These are phyloP conservation scores for Avena eriantha DNA, from an alignment of 176 grass and related monocot species.

Conservation along the genomic window DNA sequence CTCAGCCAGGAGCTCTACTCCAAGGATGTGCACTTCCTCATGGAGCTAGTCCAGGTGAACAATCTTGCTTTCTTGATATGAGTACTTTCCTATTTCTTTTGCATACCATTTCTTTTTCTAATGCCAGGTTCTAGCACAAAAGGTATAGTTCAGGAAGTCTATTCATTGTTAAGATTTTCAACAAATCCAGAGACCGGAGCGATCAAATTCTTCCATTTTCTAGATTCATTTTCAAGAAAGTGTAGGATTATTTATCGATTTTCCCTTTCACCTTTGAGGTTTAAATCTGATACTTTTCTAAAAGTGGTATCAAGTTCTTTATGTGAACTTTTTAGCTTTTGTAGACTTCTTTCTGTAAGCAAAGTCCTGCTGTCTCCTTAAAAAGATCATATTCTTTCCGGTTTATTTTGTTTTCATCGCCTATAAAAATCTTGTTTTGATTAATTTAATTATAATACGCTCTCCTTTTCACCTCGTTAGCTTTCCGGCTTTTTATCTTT, in stretches of 20 bases:
- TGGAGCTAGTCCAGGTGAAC: constrained; percentile 80
- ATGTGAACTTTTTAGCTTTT: not conserved
- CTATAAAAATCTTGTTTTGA: not conserved
- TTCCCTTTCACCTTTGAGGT: not conserved
- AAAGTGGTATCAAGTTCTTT: not conserved
- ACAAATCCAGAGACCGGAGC: not conserved
- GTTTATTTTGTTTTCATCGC: not conserved
- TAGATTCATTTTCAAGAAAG: not conserved
- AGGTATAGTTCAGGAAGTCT: not conserved
- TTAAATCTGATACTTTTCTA: not conserved
- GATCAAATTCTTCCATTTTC: too few species aligned
- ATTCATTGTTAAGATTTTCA: not conserved
- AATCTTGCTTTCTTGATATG: not conserved
- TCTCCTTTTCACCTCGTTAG: not conserved
- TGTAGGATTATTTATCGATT: not conserved
- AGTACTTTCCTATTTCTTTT: not conserved
- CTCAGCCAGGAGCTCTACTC: constrained; percentile 75
- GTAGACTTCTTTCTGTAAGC: too few species aligned
- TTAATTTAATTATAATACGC: not conserved
- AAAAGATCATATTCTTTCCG: not conserved
- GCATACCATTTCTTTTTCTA: not conserved
- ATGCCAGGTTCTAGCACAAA: constrained; percentile 5
- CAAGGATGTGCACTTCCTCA: constrained; percentile 88
- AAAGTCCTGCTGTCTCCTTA: too few species aligned
- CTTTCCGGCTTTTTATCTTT: not conserved